Base-by-base conservation (phyloP, 495 filamentous ascomycete genomes). In the Neurospora hispaniola region DNA sequence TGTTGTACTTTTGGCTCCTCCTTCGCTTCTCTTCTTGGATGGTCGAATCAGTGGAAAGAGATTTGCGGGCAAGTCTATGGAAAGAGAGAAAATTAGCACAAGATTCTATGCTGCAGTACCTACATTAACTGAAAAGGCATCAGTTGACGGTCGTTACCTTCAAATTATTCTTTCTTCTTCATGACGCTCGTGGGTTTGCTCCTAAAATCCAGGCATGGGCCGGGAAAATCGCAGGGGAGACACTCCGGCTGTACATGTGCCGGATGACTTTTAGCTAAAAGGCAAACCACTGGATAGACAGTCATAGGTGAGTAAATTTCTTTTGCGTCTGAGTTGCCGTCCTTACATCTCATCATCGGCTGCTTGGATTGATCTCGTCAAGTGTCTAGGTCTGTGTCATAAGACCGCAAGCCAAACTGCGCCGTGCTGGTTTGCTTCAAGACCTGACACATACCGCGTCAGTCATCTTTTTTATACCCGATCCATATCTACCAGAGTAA, bases 261-360 rank as follows among this genome's bases (percentile, higher is more conserved):
- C 46, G 1, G 4, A 23, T 23, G n/a, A 23, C 4, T 0, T 12
- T 9, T 0, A 54, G 20, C 10, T 20, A 5, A 23, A 0, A 23
- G 4, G 4, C 4, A 12, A 54, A 23, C 0, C 20, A 6, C 10
- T 23, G 46, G 5, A 48, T 20, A 3, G 46, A 54, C 20, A 23
- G 46, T 23, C 46, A 23, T 54, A 23, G 4, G 0, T 54, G 46
- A 46, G 43, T 46, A 46, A 8, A 46, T 11, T 1, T 3, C 0
- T 0, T 46, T 0, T 1, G 1, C 0, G 4, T 4, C 0, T 11
- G 1, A 0, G 4, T 20, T 10, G 0, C 1, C 0, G 18, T 20
- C n/a, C 0, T 5, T 46, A 0, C 18, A 0, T 10, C 20, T 10
- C 1, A 2, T 46, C 18, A 20, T 20, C 43, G 18, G 18, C 8